Base-by-base conservation (phyloP, 495 filamentous ascomycete species). In the Penicillium maclennaniae region DNA sequence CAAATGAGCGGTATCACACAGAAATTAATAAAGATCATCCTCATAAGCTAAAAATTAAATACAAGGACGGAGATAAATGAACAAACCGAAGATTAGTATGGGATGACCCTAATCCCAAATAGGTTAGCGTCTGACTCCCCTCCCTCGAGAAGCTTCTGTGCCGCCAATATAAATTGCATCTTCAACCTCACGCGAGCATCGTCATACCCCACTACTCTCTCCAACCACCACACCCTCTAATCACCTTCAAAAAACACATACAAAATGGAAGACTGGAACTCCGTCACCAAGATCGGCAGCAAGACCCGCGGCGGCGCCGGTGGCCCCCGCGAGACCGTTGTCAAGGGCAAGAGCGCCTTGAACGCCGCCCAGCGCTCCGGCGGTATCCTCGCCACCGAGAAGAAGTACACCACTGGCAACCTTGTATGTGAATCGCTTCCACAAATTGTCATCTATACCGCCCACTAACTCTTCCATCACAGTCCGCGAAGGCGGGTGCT, bases 271-370 rank as follows among this genome's bases (percentile, higher is more conserved):
- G 87, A 95, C 60, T 96, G 92, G 92, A 88, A 96, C 61, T 71
- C 77, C 56, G 87, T 88, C 59, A 95, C 91, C 68, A 95, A 90
- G 82, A 99, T 99, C 66, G 93, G 93, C 59, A 86, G 80, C 79
- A 92, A 88, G 74, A 76, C 80, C 63, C 80, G 81, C 54, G 79
- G 64, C 43, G 56, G 46, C 47, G 88, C 82, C 57, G 76, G 71
- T 27, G 77, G 74, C 43, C 67, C 80, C 43, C 88, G 88, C 56
- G 89, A 96, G 79, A 95, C 86, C 4, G 90, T 95, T 59, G 79
- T 97, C 66, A 83, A 86, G 73, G 89, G 93, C 65, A 88, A 88
- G 69, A 80, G 84, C 37, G 92, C 92, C 39, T 71, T 93, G 58
- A 99, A 99, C 74, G 91, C 92, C 50, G 93, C 93, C 16, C 86